Percentiles rank a stretch among this genome's conserved stretches.
These are phyloP conservation scores for carrot (Daucus carota) DNA, from an alignment of 129 eudicot species.

Conservation along the genomic window DH1_v3.0 NC_030382.2:50239001-50239500, in stretches of 20 bases:
- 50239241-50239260: constrained; percentile 54
- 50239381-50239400: constrained; percentile 18
- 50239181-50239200: constrained; percentile 49
- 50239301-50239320: constrained; percentile 60
- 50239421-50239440: not conserved
- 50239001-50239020: not conserved
- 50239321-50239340: constrained; percentile 57
- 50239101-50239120: constrained; percentile 36
- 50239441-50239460: not conserved
- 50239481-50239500: not conserved
- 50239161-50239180: constrained; percentile 56
- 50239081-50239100: constrained; percentile 56
- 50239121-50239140: constrained; percentile 60
- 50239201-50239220: constrained; percentile 49
- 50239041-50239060: not conserved
- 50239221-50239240: constrained; percentile 58
- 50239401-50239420: constrained; percentile 29
- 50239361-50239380: constrained; percentile 58
- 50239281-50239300: constrained; percentile 49
- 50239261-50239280: constrained; percentile 60
- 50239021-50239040: not conserved
- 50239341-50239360: constrained; percentile 78
- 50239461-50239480: not conserved
- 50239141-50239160: constrained; percentile 48
- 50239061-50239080: constrained; percentile 20